Conservation (phyloP, 1,284 basidiomycete species). For the Ustilago hordei region DNA sequence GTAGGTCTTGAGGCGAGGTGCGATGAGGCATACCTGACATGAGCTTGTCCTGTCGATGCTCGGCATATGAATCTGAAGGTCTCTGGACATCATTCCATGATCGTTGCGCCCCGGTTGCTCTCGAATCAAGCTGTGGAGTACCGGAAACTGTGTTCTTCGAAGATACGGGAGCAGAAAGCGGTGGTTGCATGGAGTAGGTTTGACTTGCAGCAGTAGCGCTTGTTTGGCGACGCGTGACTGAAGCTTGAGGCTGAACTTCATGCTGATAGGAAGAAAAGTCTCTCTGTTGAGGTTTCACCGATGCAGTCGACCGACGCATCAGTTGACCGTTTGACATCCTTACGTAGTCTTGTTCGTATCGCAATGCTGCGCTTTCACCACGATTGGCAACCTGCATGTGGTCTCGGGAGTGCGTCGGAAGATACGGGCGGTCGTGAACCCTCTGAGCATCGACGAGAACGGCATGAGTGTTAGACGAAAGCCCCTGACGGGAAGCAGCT, state of each 20-base stretch:
- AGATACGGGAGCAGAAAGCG: background rate
- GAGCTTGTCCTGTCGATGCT: background rate
- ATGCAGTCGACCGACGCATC: background rate
- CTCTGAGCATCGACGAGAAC: background rate
- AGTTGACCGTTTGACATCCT: background rate
- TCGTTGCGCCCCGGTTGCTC: background rate
- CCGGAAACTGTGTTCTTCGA: background rate
- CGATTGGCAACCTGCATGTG: background rate
- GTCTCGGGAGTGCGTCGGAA: background rate
- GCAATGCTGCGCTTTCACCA: background rate
- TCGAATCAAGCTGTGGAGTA: background rate
- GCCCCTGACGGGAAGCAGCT: background rate
- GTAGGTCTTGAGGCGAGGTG: background rate
- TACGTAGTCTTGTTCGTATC: background rate
- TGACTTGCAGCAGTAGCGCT: background rate
- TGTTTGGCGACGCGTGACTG: background rate
- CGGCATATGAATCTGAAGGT: background rate
- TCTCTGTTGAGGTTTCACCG: background rate
- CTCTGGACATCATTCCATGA: conserved; percentile 1
- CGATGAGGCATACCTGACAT: background rate
- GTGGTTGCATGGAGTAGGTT: background rate
- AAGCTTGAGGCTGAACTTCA: background rate
- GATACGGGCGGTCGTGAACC: background rate
- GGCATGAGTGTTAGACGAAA: background rate
- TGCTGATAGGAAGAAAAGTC: background rate